Evolutionary conservation across 2,329 filamentous ascomycete genomes (phyloP).

Genomic region (Sporothrix sp.): DNA sequence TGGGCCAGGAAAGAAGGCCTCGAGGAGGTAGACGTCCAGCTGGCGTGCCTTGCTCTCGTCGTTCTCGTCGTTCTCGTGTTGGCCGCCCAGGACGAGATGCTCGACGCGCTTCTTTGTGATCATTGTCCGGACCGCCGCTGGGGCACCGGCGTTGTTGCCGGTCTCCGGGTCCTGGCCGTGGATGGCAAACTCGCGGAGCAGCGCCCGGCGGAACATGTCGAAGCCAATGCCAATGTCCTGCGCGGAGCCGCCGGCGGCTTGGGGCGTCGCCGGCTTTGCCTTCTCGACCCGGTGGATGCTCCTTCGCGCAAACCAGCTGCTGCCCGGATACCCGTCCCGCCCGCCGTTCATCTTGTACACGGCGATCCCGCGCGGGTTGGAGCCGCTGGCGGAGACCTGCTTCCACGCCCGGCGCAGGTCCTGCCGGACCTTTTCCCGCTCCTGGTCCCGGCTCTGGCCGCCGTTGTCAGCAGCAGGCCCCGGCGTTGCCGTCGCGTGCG

Average conservation of each 20-base stretch:
- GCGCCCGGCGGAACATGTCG: constrained; percentile 63
- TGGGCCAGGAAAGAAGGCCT: constrained; percentile 82
- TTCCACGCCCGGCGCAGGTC: constrained; percentile 79
- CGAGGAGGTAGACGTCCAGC: constrained; percentile 62
- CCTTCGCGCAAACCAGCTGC: constrained; percentile 79
- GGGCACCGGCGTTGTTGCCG: constrained; percentile 52
- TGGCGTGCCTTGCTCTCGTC: constrained; percentile 26
- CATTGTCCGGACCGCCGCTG: constrained; percentile 72
- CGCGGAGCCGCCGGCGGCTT: too few species aligned
- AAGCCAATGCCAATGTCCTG: constrained; percentile 40
- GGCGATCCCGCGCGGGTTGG: constrained; percentile 66
- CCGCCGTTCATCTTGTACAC: constrained; percentile 49
- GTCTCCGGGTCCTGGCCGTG: constrained; percentile 52
- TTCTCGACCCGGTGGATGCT: constrained; percentile 54
- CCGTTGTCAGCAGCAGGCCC: too few species aligned
- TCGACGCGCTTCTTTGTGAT: constrained; percentile 70
- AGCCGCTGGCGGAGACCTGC: constrained; percentile 58
- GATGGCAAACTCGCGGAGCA: constrained; percentile 63
- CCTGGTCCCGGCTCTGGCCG: too few species aligned
- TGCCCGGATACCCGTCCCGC: constrained; percentile 64
- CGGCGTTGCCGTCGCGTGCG: too few species aligned
- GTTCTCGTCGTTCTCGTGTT: constrained; percentile 26
- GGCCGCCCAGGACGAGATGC: constrained; percentile 43
- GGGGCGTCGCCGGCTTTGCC: constrained; percentile 27
- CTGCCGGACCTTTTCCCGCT: constrained; percentile 26